These are phyloP conservation scores for Lactifluus subvellereus DNA, from an alignment of 768 basidiomycete genomes.

Conservation along the genomic window DNA sequence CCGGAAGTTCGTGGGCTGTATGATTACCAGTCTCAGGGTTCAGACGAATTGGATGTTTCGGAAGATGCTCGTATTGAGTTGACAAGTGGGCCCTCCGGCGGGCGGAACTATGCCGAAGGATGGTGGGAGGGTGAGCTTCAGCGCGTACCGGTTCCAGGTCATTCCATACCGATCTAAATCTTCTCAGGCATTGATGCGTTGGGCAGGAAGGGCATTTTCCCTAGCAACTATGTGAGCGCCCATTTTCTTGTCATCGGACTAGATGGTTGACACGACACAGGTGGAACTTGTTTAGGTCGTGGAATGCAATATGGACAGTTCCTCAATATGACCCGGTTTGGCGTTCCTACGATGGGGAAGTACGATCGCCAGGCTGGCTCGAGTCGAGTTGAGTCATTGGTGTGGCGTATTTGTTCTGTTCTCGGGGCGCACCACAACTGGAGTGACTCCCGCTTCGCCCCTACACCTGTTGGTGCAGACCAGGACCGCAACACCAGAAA, in stretches of 20 bases:
- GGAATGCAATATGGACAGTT: constrained; percentile 13
- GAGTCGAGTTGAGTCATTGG: neutral
- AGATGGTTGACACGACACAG: constrained; percentile 31
- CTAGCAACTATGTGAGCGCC: constrained; percentile 76
- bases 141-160: constrained; percentile 21
- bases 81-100: constrained; percentile 53
- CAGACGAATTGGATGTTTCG: constrained; percentile 58
- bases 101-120: constrained; percentile 64
- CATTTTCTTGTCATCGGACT: constrained; percentile 18
- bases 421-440: neutral
- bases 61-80: constrained; percentile 62
- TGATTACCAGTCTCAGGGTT: constrained; percentile 65
- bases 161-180: constrained; percentile 24
- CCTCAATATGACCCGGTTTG: constrained; percentile 31
- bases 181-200: constrained; percentile 50
- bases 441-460: neutral
- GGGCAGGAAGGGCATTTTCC: constrained; percentile 75
- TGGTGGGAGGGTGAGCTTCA: constrained; percentile 76
- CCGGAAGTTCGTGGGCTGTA: constrained; percentile 73
- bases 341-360: constrained; percentile 7
- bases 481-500: neutral
- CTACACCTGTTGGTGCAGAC: neutral
- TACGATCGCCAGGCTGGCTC: constrained; percentile 6
- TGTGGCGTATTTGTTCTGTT: constrained; percentile 6
- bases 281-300: constrained; percentile 39